Conservation (phyloP, 2,329 filamentous ascomycete genomes). For the Bimuria novae-zelandiae region DNA sequence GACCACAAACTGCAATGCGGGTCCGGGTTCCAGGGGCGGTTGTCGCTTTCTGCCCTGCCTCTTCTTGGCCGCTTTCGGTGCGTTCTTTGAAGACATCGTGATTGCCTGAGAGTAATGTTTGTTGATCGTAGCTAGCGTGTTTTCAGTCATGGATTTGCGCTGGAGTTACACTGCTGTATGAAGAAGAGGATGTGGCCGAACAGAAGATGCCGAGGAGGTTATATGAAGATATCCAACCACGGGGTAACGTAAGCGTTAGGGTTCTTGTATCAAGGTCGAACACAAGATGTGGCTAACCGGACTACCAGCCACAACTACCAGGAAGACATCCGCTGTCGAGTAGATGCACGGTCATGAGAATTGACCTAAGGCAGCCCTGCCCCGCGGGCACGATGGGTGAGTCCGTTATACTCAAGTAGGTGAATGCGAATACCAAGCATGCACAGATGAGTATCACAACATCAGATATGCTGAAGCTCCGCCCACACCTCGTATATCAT, state of each 20-base stretch:
- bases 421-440: not conserved
- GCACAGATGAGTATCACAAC: slow-evolving; percentile 5
- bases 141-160: not conserved
- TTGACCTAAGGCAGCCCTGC: not conserved
- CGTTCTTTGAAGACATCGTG: slow-evolving; percentile 28
- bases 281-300: not conserved
- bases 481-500: slow-evolving; percentile 1
- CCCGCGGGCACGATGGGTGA: not conserved
- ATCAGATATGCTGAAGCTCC: not conserved
- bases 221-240: slow-evolving; percentile 1
- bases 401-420: slow-evolving; percentile 8
- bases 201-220: slow-evolving; percentile 1
- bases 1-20: slow-evolving; percentile 39
- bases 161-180: not conserved
- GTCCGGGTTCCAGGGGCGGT: slow-evolving; percentile 39
- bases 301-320: slow-evolving; percentile 2
- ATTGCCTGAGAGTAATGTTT: not conserved
- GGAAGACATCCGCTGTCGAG: not conserved
- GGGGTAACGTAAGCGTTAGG: slow-evolving; percentile 4
- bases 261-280: slow-evolving; percentile 1
- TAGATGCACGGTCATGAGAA: not conserved
- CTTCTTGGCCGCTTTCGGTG: slow-evolving; percentile 28
- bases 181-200: not conserved
- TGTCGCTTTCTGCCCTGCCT: slow-evolving; percentile 35
- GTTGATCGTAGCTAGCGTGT: not conserved